Conservation (phyloP, 2,329 filamentous ascomycete species). For the Cladosporium colombiae region DNA sequence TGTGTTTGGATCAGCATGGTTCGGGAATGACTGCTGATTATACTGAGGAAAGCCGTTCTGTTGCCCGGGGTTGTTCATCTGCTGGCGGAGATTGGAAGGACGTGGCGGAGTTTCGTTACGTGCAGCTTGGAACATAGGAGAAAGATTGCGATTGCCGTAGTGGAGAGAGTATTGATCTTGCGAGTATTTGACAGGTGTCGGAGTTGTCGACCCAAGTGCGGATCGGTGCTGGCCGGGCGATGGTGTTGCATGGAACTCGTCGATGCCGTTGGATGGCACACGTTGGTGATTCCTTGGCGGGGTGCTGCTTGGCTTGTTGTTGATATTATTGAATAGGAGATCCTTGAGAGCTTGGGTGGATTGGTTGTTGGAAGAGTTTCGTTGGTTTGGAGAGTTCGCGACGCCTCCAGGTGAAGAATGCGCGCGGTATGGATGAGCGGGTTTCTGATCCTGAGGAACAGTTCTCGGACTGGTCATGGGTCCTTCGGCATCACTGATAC, state of each 20-base stretch:
- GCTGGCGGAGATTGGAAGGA: conserved; percentile 47
- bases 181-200: conserved; percentile 30
- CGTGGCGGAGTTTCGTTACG: conserved; percentile 45
- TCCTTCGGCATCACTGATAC: conserved; percentile 60
- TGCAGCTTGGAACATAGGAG: conserved; percentile 51
- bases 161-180: conserved; percentile 34
- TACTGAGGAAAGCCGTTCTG: conserved; percentile 20
- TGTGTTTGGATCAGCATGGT: conserved; percentile 27
- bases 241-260: conserved; percentile 33
- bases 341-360: conserved; percentile 47
- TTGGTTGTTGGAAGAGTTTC: background rate
- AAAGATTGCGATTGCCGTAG: conserved; percentile 52
- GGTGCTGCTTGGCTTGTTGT: conserved; percentile 24
- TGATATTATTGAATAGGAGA: conserved; percentile 41
- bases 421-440: conserved; percentile 33
- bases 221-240: conserved; percentile 42
- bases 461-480: conserved; percentile 30
- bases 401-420: conserved; percentile 30
- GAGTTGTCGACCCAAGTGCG: conserved; percentile 32
- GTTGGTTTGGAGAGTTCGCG: background rate
- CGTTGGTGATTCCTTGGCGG: conserved; percentile 27
- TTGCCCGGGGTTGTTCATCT: conserved; percentile 33
- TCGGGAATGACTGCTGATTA: conserved; percentile 22
- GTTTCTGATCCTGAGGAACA: conserved; percentile 29
- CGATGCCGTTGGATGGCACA: conserved; percentile 24